phyloP scores from a whole-genome alignment of 2,329 filamentous ascomycete species.

The Phialophora expanda region DNA sequence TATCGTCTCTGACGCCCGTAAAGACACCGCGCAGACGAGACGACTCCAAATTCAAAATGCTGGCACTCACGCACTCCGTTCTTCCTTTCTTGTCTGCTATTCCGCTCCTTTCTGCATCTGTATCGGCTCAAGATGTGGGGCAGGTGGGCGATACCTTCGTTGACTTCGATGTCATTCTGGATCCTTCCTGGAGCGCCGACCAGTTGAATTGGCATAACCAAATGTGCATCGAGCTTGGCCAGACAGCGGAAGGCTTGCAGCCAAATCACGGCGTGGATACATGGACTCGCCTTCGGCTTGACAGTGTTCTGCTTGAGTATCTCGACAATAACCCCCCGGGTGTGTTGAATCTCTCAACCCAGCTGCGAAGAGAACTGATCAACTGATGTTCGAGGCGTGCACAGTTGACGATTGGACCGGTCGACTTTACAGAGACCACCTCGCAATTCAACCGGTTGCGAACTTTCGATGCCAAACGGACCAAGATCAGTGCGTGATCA shows the following conservation, averaged over 20 bases:
- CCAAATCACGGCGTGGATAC: not conserved
- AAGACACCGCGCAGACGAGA: no score
- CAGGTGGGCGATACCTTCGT: not conserved
- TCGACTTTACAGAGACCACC: not conserved
- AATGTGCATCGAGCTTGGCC: not conserved
- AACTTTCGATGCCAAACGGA: conserved; percentile 1
- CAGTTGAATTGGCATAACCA: conserved; percentile 1
- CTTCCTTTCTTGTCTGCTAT: not conserved
- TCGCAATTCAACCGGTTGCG: not conserved
- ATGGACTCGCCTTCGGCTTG: not conserved
- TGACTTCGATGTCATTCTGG: not conserved
- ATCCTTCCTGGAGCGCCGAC: not conserved
- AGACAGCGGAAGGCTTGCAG: not conserved
- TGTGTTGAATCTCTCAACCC: not conserved
- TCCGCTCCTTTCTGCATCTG: not conserved
- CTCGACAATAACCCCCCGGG: not conserved
- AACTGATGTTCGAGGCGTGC: not conserved
- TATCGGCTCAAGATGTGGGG: not conserved
- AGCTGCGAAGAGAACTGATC: not conserved
- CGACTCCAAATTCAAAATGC: not conserved
- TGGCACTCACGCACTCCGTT: not conserved
- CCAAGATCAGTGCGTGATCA: not conserved
- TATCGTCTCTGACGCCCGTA: not conserved
- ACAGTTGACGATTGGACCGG: conserved; percentile 4
- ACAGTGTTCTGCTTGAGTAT: not conserved